These are phyloP conservation scores for Tuber aestivum DNA, from an alignment of 495 filamentous ascomycete species.

Conservation along the genomic window DNA sequence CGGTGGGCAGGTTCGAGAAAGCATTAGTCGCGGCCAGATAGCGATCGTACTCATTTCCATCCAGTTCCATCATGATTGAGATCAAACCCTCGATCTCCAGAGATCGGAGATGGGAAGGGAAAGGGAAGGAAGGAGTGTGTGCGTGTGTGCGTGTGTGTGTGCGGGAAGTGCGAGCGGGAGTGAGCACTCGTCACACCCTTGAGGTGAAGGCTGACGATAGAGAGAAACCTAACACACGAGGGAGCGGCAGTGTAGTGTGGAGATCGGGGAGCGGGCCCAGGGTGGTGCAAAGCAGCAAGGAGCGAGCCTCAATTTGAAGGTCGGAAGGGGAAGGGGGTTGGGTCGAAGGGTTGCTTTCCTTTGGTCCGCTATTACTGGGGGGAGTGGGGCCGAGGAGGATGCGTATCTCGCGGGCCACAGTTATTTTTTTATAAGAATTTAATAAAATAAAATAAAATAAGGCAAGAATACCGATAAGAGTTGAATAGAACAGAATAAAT, in stretches of 20 bases:
- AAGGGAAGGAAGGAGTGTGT: slow-evolving; percentile 26
- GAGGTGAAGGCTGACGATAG: slow-evolving; percentile 30
- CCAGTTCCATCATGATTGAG: slow-evolving; percentile 38
- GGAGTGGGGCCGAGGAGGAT: neutral
- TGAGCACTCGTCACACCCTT: slow-evolving; percentile 32
- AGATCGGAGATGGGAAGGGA: slow-evolving; percentile 34
- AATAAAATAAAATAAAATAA: neutral
- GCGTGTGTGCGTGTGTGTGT: slow-evolving; percentile 19
- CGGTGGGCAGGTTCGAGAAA: slow-evolving; percentile 3
- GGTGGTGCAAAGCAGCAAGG: slow-evolving; percentile 6
- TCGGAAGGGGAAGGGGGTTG: slow-evolving; percentile 3
- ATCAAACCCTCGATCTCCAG: slow-evolving; percentile 35
- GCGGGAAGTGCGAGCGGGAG: slow-evolving; percentile 2
- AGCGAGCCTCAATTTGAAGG: slow-evolving; percentile 2
- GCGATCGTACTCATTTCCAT: slow-evolving; percentile 33
- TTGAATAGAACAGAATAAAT: neutral
- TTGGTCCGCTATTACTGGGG: neutral
- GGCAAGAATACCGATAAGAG: neutral
- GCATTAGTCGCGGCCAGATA: slow-evolving; percentile 30
- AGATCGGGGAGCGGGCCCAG: slow-evolving; percentile 1
- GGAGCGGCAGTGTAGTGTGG: neutral
- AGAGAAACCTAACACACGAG: slow-evolving; percentile 11
- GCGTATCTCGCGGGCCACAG: neutral
- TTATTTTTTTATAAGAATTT: neutral
- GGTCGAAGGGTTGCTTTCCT: slow-evolving; percentile 1